Evolutionary conservation across 2,329 filamentous ascomycete species (phyloP).

Genomic region (Neocucurbitaria cava): DNA sequence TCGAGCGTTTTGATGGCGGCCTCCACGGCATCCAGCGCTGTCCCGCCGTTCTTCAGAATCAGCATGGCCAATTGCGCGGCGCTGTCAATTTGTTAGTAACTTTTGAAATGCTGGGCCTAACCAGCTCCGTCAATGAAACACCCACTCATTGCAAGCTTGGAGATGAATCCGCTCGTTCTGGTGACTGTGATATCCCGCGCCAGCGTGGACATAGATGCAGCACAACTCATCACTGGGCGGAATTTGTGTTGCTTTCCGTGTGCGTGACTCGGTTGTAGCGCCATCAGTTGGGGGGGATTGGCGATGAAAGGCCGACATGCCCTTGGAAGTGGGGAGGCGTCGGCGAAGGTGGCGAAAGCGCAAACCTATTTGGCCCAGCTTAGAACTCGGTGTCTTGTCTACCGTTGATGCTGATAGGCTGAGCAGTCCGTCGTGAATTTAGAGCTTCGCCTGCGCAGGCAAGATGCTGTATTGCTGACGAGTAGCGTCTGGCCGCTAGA

Average conservation of each 20-base stretch:
- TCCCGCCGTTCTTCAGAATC: conserved; percentile 77
- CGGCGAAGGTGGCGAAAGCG: conserved; percentile 35
- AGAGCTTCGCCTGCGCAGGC: not conserved
- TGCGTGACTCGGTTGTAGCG: conserved; percentile 26
- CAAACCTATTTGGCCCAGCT: conserved; percentile 31
- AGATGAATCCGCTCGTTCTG: conserved; percentile 87
- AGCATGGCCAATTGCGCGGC: conserved; percentile 85
- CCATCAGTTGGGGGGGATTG: conserved; percentile 33
- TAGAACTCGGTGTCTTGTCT: conserved; percentile 3
- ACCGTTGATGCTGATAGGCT: not conserved
- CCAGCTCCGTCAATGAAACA: conserved; percentile 16
- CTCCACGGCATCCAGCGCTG: conserved; percentile 87
- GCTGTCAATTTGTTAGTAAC: conserved; percentile 54
- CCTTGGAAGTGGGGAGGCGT: conserved; percentile 29
- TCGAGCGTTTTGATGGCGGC: conserved; percentile 87
- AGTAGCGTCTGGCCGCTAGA: not conserved
- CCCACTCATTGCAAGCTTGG: conserved; percentile 86
- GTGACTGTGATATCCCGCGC: conserved; percentile 89
- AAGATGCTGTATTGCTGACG: not conserved
- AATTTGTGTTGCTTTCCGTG: conserved; percentile 50
- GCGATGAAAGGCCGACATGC: conserved; percentile 32
- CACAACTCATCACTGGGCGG: conserved; percentile 59
- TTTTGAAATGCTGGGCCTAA: too few species aligned
- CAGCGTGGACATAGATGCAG: conserved; percentile 94
- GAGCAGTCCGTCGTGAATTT: not conserved